Evolutionary conservation across 495 filamentous ascomycete species (phyloP), one percentile per base, ranked within the genome.

Genomic region (Penicillium paradoxum): DNA sequence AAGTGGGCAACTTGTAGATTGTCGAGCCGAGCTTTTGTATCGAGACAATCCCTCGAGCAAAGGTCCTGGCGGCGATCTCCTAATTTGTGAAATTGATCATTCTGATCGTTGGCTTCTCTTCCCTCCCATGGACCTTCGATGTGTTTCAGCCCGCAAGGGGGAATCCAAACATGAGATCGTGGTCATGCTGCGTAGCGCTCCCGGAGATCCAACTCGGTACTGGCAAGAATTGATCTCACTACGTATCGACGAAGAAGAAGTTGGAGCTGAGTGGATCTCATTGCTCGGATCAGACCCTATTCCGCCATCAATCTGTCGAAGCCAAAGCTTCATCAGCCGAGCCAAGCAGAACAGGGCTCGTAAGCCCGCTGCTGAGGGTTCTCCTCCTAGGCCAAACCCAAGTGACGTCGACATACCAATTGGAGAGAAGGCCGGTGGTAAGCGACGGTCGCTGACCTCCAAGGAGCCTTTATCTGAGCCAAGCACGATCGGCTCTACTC

Each of bases 211-310:
- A 17, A 62, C 72, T 6, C 75, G 78, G 55, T 70, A 78, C 32
- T 96, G 91, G 90, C 85, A 85, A 43, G 92, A 99, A 67, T 67
- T 95, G 2, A 70, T 97, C 49, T 82, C 82, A 14, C 75, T 97
- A 8, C 74, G 68, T 8, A 79, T 85, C 2, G 82, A 85, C 42
- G 84, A 88, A 60, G 83, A 89, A 42, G 85, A 87, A 40, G 79
- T 90, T 48, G 83, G 82, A n/a, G 70, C 78, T 32, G 92, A 97
- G 64, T 99, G 95, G 95, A 72, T 96, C 25, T 75, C 86, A 30
- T 86, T 96, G 73, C 67, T 99, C 21, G 89, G 91, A 9, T 73
- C 78, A 45, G 73, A 77, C 21, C 93, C 93, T 25, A 69, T 88
- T 36, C 92, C 93, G 25, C 91, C 91, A 9, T 62, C 75, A 10